These are phyloP conservation scores for Nepenthes mirabilis DNA, from an alignment of 148 eudicot genomes.

Conservation along the genomic window DNA sequence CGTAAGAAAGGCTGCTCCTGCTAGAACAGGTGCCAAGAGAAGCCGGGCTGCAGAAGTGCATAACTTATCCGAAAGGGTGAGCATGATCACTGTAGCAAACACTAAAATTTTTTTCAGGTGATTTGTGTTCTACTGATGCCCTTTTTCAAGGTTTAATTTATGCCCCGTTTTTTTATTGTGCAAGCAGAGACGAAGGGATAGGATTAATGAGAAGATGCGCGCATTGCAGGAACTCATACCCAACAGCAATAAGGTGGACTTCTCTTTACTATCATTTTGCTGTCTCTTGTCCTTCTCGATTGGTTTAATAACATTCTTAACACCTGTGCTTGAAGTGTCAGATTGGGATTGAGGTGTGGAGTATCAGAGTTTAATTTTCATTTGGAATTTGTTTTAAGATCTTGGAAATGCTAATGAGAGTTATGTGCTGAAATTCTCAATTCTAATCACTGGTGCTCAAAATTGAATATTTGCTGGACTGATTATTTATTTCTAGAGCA, in stretches of 20 bases:
- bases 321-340: neutral
- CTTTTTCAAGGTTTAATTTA: neutral
- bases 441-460: too few relatives aligned
- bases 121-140: neutral
- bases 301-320: neutral
- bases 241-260: slow-evolving; percentile 75
- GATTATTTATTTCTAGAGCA: too few relatives aligned
- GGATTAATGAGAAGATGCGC: slow-evolving; percentile 97
- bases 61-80: slow-evolving; percentile 90
- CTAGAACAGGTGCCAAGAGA: slow-evolving; percentile 68
- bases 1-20: slow-evolving; percentile 36
- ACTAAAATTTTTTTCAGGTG: neutral
- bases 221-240: slow-evolving; percentile 93
- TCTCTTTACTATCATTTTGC: neutral
- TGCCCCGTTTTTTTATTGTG: neutral
- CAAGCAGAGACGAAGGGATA: slow-evolving; percentile 81
- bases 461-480: too few relatives aligned
- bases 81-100: slow-evolving; percentile 10
- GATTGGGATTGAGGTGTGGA: neutral
- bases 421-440: too few relatives aligned
- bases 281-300: neutral
- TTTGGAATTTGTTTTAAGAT: too few relatives aligned
- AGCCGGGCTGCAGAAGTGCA: slow-evolving; percentile 99
- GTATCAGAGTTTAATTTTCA: too few relatives aligned
- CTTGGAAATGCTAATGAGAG: too few relatives aligned